Base-by-base conservation (phyloP, 768 basidiomycete species). In the Tubosaeta sp. region DNA sequence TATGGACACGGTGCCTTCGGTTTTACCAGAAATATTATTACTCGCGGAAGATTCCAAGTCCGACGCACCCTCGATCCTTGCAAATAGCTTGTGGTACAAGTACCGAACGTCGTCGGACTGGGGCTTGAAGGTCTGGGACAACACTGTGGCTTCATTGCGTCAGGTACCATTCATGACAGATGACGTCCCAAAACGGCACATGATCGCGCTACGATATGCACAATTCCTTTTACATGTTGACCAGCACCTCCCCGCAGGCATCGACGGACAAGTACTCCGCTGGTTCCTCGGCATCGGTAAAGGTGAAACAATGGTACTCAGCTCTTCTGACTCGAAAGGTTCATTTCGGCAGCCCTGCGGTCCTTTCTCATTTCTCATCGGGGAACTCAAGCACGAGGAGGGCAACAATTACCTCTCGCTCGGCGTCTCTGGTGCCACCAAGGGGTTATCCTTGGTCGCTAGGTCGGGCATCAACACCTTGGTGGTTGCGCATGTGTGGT, bases 111-210 rank as follows among this genome's bases (percentile, higher is more conserved):
- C 87, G 0, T 61, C 68, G 13, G 80, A 88, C 59, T 91, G 89
- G 88, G 88, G 80, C 2, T 86, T 82, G 82, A 86, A 84, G 59
- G 85, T 86, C 17, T 91, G 89, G 89, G 88, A 91, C 63, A 91
- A 88, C 59, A 82, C 85, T 1, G 75, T 92, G 41, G 81, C 86
- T 6, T 85, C 84, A 47, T 72, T 92, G 41, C 85, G 84, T 39
- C 85, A 86, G 63, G 75, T 88, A 41, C 81, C 84, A 6, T 66
- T 69, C 41, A 79, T 86, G 74, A 76, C 76, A 14, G 59, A 73
- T 5, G 82, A 84, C 51, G 52, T 64, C 7, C 64, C 67, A 47
- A 74, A 69, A 25, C 79, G 80, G 22, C 73, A 75, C 46, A 69
- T 72, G 33, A 81, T 80, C 54, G 84, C 84, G 4, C 59, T 86